Evolutionary conservation across 257 asterid species (phyloP).

Genomic region (Misopates orontium): DNA sequence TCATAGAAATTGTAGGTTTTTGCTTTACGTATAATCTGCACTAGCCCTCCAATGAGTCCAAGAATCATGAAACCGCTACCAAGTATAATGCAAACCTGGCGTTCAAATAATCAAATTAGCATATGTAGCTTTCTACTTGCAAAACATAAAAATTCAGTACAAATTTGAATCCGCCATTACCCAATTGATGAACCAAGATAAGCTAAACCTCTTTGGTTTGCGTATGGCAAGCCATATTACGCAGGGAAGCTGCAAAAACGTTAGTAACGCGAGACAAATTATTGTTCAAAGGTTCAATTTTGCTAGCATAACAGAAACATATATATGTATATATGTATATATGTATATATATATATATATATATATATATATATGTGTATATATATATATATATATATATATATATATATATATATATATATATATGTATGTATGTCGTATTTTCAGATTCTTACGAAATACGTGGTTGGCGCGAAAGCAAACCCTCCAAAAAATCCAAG

Average conservation of each 20-base stretch:
- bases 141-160: background rate
- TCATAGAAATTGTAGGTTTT: slow-evolving; percentile 39
- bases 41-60: slow-evolving; percentile 56
- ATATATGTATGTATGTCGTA: too few relatives aligned
- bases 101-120: background rate
- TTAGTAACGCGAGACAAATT: too few relatives aligned
- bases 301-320: background rate
- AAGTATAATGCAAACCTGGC: slow-evolving; percentile 51
- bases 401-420: too few relatives aligned
- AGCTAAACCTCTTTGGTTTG: slow-evolving; percentile 39
- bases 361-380: too few relatives aligned
- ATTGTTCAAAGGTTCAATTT: too few relatives aligned
- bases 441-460: slow-evolving; percentile 38
- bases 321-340: too few relatives aligned
- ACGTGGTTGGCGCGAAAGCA: slow-evolving; percentile 49
- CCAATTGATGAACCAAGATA: slow-evolving; percentile 47
- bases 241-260: slow-evolving; percentile 43
- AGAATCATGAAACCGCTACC: slow-evolving; percentile 39
- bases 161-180: slow-evolving; percentile 26
- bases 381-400: too few relatives aligned
- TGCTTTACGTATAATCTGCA: slow-evolving; percentile 41
- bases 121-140: background rate
- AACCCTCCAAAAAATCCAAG: slow-evolving; percentile 48
- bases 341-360: too few relatives aligned
- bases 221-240: slow-evolving; percentile 41